A percentile compares a stretch with the other conserved stretches of the same genome.
Conservation (phyloP, 139 green algal genomes). For the Tetradesmus lagerheimii region DNA sequence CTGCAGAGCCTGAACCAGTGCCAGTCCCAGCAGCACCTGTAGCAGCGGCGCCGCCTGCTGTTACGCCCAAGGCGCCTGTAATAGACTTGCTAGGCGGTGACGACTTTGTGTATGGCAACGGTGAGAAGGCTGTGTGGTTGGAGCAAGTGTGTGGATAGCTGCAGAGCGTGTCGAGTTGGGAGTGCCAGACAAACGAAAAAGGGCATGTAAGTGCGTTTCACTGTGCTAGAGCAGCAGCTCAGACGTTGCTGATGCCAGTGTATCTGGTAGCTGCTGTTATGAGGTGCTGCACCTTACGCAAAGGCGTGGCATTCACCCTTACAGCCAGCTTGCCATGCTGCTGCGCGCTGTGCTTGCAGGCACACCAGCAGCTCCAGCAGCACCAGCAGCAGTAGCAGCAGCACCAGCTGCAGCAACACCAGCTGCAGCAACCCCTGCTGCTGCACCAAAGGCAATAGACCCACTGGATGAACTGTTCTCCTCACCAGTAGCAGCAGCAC, state of each 20-base stretch:
- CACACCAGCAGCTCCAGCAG: neutral
- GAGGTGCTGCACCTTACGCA: neutral
- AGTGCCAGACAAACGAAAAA: too few species aligned
- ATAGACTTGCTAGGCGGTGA: constrained; percentile 42
- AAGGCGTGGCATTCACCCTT: neutral
- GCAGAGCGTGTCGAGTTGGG: neutral
- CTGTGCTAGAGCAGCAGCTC: too few species aligned
- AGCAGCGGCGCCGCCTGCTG: constrained; percentile 10
- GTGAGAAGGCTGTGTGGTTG: neutral
- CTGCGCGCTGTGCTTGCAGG: neutral
- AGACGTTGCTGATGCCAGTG: too few species aligned
- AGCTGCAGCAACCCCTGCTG: neutral
- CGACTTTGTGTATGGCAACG: neutral
- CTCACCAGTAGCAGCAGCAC: neutral
- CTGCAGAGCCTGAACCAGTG: neutral
- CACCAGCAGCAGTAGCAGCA: neutral
- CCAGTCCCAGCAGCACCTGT: neutral
- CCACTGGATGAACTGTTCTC: constrained; percentile 70
- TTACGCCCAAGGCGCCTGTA: constrained; percentile 15
- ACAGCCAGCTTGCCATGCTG: neutral
- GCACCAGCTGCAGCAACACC: constrained; percentile 10
- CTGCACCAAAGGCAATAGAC: constrained; percentile 55
- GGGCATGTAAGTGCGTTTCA: too few species aligned
- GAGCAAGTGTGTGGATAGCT: neutral
- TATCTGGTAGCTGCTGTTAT: too few species aligned